Evolutionary conservation across 495 filamentous ascomycete species (phyloP).

Genomic region (Chaetomium fimeti): DNA sequence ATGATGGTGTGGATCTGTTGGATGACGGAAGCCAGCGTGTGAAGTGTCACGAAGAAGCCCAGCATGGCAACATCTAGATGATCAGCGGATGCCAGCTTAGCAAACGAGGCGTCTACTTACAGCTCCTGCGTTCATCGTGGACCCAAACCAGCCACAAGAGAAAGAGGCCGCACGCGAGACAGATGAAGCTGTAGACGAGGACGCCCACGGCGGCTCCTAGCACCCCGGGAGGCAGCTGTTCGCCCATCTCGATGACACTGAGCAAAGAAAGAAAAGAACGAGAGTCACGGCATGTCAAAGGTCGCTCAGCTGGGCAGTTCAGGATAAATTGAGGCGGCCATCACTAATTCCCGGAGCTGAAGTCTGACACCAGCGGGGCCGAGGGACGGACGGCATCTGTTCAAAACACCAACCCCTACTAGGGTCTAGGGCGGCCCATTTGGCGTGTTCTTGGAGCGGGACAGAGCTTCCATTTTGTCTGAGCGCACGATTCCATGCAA

Average conservation of each 20-base stretch:
- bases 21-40: conserved; percentile 43
- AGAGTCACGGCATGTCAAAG: not conserved
- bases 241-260: conserved; percentile 32
- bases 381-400: not conserved
- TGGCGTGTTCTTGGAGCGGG: not conserved
- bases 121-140: conserved; percentile 48
- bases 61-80: conserved; percentile 46
- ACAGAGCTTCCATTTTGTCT: not conserved
- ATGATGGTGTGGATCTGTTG: conserved; percentile 49
- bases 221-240: conserved; percentile 44
- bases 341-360: not conserved
- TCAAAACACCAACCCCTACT: conserved; percentile 1
- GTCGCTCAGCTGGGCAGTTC: not conserved
- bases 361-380: not conserved
- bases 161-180: conserved; percentile 36
- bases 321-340: not conserved
- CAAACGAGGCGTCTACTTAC: conserved; percentile 34
- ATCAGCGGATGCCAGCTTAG: conserved; percentile 2
- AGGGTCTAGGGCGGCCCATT: not conserved
- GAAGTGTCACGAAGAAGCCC: conserved; percentile 40
- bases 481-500: not conserved
- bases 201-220: conserved; percentile 40
- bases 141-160: conserved; percentile 45
- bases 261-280: not conserved
- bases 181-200: conserved; percentile 45